These are phyloP conservation scores for Thelephora terrestris DNA, from an alignment of 1,284 basidiomycete genomes.

Conservation along the genomic window DNA sequence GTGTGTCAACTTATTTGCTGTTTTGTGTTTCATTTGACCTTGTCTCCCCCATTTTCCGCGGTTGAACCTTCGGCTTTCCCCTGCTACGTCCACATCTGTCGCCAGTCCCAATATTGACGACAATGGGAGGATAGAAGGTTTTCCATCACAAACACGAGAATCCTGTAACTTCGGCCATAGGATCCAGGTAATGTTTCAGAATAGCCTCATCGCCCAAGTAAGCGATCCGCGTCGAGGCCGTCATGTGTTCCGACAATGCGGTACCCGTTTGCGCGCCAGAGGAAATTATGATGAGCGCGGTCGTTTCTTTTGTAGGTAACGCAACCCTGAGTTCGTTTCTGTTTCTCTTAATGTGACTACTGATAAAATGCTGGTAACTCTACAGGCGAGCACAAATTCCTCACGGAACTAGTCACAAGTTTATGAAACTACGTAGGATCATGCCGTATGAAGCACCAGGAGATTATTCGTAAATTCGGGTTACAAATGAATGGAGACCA, in stretches of 20 bases:
- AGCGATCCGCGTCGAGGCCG: conserved; percentile 51
- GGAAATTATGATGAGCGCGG: conserved; percentile 53
- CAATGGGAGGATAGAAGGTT: too few species aligned
- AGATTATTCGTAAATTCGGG: too few species aligned
- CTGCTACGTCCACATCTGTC: conserved; percentile 37
- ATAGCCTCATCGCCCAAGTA: conserved; percentile 51
- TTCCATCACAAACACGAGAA: conserved; percentile 36
- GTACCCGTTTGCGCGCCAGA: conserved; percentile 53
- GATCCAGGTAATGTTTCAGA: conserved; percentile 60
- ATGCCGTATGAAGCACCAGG: too few species aligned
- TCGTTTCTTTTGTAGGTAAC: conserved; percentile 44
- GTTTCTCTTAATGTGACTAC: too few species aligned
- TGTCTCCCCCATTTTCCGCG: conserved; percentile 41
- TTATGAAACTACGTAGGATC: too few species aligned
- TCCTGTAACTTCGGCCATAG: conserved; percentile 33
- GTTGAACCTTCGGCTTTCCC: conserved; percentile 71
- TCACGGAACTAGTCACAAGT: too few species aligned
- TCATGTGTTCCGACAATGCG: conserved; percentile 45
- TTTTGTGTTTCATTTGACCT: background rate
- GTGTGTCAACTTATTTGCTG: conserved; percentile 23
- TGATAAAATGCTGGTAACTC: too few species aligned
- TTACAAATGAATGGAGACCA: too few species aligned
- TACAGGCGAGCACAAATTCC: too few species aligned
- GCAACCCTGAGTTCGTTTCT: too few species aligned
- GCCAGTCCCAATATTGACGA: too few species aligned